Conservation (phyloP, 441 rosid genomes). For the Populus hybrid region DNA sequence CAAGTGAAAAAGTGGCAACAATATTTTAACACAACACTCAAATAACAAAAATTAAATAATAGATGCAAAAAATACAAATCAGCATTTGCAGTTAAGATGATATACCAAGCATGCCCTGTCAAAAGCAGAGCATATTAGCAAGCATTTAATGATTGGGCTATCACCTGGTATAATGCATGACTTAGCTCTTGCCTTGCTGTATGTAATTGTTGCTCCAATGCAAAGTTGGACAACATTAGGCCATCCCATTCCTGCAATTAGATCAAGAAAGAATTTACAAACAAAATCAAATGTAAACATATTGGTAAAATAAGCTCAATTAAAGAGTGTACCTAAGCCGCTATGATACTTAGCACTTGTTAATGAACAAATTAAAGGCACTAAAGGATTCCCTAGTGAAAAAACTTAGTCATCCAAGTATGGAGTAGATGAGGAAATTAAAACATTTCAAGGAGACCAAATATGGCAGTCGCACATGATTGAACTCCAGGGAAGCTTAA, state of each 20-base stretch:
- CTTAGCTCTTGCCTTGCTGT: slow-evolving; percentile 98
- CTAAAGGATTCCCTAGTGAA: neutral
- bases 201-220: slow-evolving; percentile 94
- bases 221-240: slow-evolving; percentile 90
- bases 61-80: neutral
- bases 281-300: neutral
- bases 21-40: neutral
- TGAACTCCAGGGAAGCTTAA: neutral
- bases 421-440: neutral
- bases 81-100: neutral
- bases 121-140: neutral
- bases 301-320: neutral
- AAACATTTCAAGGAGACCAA: neutral
- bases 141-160: neutral
- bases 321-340: neutral
- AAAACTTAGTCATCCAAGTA: neutral
- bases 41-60: neutral
- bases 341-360: neutral
- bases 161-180: slow-evolving; percentile 97
- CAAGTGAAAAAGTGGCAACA: neutral
- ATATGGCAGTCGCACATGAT: neutral
- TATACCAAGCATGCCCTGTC: neutral
- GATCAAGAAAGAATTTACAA: slow-evolving; percentile 9
- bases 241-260: slow-evolving; percentile 94
- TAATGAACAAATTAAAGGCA: neutral